A percentile compares a stretch with the other conserved stretches of the same genome.
Conservation (phyloP, 306 rosid species). For the Quercus berberidifolia region DNA sequence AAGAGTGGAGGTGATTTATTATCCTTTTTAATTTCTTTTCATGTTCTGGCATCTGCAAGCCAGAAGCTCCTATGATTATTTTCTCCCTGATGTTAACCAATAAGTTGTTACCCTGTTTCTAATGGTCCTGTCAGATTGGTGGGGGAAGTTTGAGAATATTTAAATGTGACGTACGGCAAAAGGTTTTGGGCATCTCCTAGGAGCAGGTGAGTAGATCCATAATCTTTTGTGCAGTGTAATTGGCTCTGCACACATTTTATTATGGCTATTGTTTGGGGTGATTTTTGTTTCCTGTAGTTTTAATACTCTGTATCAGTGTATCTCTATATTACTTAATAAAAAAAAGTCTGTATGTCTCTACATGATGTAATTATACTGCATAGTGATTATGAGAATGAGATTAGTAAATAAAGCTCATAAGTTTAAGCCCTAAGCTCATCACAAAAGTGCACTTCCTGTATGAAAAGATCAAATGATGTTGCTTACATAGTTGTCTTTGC, state of each 20-base stretch:
- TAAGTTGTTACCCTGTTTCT: too few species aligned
- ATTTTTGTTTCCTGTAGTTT: neutral
- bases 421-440: neutral
- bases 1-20: too few species aligned
- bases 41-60: too few species aligned
- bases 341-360: neutral
- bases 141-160: conserved; percentile 97
- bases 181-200: conserved; percentile 85
- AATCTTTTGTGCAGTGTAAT: neutral
- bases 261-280: neutral
- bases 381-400: neutral
- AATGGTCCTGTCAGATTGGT: conserved; percentile 63
- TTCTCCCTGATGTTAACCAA: too few species aligned
- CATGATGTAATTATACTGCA: neutral
- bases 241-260: conserved; percentile 3
- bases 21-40: too few species aligned
- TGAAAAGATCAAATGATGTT: neutral
- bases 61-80: too few species aligned
- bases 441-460: neutral
- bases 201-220: conserved; percentile 64
- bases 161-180: conserved; percentile 77
- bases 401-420: neutral
- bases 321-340: too few species aligned
- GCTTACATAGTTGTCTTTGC: neutral
- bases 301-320: neutral